Base-by-base conservation (phyloP, 1,139 yeast genomes). In the Blastobotrys arbuscula region DNA sequence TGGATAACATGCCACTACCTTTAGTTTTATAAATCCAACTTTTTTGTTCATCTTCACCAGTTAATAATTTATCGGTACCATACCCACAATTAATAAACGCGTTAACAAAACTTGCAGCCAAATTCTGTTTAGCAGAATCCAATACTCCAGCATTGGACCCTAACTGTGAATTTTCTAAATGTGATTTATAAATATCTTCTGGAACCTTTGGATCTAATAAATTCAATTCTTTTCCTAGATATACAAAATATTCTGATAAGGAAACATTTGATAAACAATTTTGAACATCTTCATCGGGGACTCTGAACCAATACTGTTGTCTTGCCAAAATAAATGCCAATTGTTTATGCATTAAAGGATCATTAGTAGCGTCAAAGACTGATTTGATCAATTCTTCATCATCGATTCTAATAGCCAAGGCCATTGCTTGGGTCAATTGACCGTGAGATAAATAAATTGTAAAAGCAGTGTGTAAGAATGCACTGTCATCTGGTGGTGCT, bases 91-190 rank as follows among this genome's bases (percentile, higher is more conserved):
- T 94, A 57, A 89, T 77, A 65, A 90, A 88, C 3, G 92, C 86
- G 64, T 89, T 94, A 47, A 90, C 97, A 69, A 94, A 92, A 18
- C 94, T 80, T 5, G 95, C 82, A n/a, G 97, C 98, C 61, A 92
- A 75, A 65, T 90, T 92, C 68, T 92, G 97, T 65, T 89, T 90
- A 18, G 97, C 96, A 39, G 96, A 86, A 67, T 89, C 97, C 56
- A 89, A 74, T n/a, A 84, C 78, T 2, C 72, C 69, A 2, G 84
- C 77, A 30, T 80, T 74, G 31, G 84, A 75, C 8, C 84, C 81
- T 51, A 76, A 75, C 52, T 77, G 73, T 18, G 85, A 72, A 55
- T 76, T 79, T 62, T 90, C 97, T 59, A 90, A 74, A 65, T 92
- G 96, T 30, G 90, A 81, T 67, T 90, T 90, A 71, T 89, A 90